phyloP scores from a whole-genome alignment of 2,329 filamentous ascomycete species.

The Boeremia lycopersici region DNA sequence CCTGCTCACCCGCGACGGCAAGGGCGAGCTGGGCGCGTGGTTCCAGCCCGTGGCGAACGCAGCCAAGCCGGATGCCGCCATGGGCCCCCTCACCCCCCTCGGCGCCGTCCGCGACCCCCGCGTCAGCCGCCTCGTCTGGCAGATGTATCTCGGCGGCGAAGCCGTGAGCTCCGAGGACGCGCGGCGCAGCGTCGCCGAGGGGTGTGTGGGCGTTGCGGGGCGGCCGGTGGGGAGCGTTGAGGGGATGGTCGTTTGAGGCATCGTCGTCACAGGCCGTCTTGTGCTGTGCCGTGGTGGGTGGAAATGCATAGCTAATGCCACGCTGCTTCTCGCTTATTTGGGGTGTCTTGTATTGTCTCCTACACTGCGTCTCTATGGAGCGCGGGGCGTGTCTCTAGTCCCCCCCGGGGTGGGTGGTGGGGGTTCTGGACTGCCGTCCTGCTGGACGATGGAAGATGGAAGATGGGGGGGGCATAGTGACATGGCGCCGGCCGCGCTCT shows the following conservation, averaged over 20 bases:
- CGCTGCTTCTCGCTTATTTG: too few species aligned
- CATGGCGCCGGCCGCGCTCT: too few species aligned
- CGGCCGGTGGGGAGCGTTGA: constrained; percentile 86
- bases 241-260: constrained; percentile 48
- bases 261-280: too few species aligned
- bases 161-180: constrained; percentile 86
- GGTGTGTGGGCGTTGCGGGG: constrained; percentile 85
- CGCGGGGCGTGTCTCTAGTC: too few species aligned
- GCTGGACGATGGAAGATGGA: too few species aligned
- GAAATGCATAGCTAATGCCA: too few species aligned
- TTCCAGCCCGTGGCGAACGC: constrained; percentile 35
- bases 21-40: constrained; percentile 61
- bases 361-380: too few species aligned
- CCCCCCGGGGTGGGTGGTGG: too few species aligned
- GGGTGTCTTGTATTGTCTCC: too few species aligned
- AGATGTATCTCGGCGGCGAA: constrained; percentile 86
- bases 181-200: constrained; percentile 81
- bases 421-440: too few species aligned
- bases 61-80: constrained; percentile 48
- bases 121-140: constrained; percentile 80
- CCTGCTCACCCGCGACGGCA: constrained; percentile 69
- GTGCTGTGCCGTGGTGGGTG: too few species aligned
- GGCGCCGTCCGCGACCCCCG: constrained; percentile 80
- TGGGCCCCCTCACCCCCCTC: constrained; percentile 60
- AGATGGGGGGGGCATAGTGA: too few species aligned